These are phyloP conservation scores for Neurospora sp. DNA, from an alignment of 2,329 filamentous ascomycete species.

Conservation along the genomic window DNA sequence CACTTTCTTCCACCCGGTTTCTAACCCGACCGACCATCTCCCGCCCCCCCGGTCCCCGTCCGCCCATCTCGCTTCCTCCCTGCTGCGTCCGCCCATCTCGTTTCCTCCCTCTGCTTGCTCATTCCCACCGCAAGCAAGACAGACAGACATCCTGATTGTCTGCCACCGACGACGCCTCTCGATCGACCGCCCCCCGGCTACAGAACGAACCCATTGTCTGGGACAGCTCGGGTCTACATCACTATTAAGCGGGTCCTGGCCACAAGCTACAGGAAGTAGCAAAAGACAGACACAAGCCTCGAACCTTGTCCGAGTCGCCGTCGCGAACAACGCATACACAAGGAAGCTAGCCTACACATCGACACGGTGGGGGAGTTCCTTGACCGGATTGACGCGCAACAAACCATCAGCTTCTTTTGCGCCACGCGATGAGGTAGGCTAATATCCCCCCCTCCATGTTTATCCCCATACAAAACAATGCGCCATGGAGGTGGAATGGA, in stretches of 20 bases:
- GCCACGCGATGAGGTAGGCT: constrained; percentile 16
- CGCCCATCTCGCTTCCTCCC: background rate
- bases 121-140: constrained; percentile 1
- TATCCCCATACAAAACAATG: background rate
- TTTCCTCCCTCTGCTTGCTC: background rate
- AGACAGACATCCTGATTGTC: constrained; percentile 2
- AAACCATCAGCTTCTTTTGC: background rate
- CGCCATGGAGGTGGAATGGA: background rate
- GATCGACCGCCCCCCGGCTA: background rate
- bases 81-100: background rate
- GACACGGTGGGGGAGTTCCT: background rate
- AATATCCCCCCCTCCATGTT: background rate
- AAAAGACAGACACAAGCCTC: constrained; percentile 2
- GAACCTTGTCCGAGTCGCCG: background rate
- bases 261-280: constrained; percentile 8
- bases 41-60: background rate
- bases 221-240: constrained; percentile 1
- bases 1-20: background rate
- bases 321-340: constrained; percentile 4
- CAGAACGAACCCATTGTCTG: constrained; percentile 3
- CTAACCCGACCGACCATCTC: background rate
- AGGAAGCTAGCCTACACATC: background rate
- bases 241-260: constrained; percentile 8
- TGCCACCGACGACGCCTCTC: constrained; percentile 3
- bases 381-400: background rate